Evolutionary conservation across 345 rosid species (phyloP), one percentile per base, ranked within the genome.

Genomic region (Mercurialis annua): DNA sequence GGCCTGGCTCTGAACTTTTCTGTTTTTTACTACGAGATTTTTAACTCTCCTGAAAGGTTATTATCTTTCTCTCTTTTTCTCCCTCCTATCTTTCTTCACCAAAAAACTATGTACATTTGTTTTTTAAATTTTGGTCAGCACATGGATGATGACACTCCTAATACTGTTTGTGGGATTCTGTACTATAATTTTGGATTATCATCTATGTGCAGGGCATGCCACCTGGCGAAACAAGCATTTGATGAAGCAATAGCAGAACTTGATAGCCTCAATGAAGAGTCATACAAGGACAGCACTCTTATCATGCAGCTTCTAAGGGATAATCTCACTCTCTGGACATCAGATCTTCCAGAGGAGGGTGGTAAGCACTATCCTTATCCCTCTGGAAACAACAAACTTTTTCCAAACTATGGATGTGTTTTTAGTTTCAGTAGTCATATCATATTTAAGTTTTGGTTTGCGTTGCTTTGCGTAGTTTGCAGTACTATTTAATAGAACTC

Each of bases 221-320:
- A 84, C 71, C 83, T 88, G 79, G 94, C 97, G 33, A 90, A 90
- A 67, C 83, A 83, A 80, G 96, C 97, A 62, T 89, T 89, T 81
- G 97, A 92, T 74, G 93, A 86, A 67, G 96, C 96, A 65, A 87
- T 89, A 23, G 81, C 93, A 1, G 96, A 92, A 77, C 83, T 89
- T 44, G 93, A 92, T 74, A 92, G 89, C 84, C 92, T 92, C 49
- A 87, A 81, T 46, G 97, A 89, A 76, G 96, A 91, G 20, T 87
- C 96, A 2, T 89, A 89, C 82, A 91, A 89, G 78, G 97, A 89
- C 68, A 87, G 93, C 79, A 91, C 96, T 38, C 90, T 89, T 12
- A 89, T 89, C 71, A 85, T 91, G 97, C 96, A 89, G 69, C 93
- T 89, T 74, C 90, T 91, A 16, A 83, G 97, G 82, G 97, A 91